phyloP scores from a whole-genome alignment of 1,284 basidiomycete genomes.

The Mycosarcoma maydis region DNA sequence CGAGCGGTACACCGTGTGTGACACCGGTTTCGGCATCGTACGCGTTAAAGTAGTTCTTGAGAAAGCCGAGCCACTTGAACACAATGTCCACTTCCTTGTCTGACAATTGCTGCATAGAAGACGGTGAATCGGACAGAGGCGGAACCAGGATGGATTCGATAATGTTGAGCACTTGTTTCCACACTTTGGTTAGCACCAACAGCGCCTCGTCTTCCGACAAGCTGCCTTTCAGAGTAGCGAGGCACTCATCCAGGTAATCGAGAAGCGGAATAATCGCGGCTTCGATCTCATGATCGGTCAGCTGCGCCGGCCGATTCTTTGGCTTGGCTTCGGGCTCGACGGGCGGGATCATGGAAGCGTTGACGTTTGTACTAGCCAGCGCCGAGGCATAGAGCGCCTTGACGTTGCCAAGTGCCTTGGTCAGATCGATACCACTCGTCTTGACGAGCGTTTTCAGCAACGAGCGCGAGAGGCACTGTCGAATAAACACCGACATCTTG shows the following conservation, averaged over 20 bases:
- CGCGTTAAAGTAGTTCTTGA: slow-evolving; percentile 94
- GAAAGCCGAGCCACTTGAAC: slow-evolving; percentile 88
- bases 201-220: slow-evolving; percentile 77
- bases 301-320: slow-evolving; percentile 73
- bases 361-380: slow-evolving; percentile 57
- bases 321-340: slow-evolving; percentile 52
- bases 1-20: slow-evolving; percentile 74
- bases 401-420: slow-evolving; percentile 64
- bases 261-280: slow-evolving; percentile 89
- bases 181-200: slow-evolving; percentile 90
- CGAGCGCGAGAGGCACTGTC: slow-evolving; percentile 83
- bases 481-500: slow-evolving; percentile 96
- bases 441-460: slow-evolving; percentile 71
- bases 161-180: slow-evolving; percentile 93
- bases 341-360: slow-evolving; percentile 59
- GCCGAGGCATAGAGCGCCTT: slow-evolving; percentile 64
- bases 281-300: slow-evolving; percentile 93
- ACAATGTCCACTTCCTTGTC: slow-evolving; percentile 98
- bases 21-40: slow-evolving; percentile 83
- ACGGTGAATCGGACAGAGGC: slow-evolving; percentile 85
- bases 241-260: slow-evolving; percentile 95
- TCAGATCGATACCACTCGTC: slow-evolving; percentile 61
- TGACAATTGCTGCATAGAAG: slow-evolving; percentile 86
- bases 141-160: slow-evolving; percentile 91
- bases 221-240: slow-evolving; percentile 89